Conservation (phyloP, 257 asterid species). For the Gardenia jasminoides region DNA sequence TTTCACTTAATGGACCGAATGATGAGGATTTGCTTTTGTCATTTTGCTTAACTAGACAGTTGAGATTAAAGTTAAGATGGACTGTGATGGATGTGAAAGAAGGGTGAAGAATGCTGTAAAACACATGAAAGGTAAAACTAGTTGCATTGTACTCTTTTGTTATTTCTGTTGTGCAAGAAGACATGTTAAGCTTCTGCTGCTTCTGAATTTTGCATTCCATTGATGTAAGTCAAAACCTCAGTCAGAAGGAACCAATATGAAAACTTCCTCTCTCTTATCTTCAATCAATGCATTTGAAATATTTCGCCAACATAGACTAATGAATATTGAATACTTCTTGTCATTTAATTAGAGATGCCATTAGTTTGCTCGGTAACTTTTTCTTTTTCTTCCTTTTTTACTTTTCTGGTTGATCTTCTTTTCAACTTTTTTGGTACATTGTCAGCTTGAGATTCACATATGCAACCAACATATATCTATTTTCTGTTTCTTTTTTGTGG, state of each 20-base stretch:
- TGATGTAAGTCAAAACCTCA: not conserved
- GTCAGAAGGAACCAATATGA: not conserved
- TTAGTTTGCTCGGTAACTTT: not conserved
- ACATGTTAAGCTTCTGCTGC: not conserved
- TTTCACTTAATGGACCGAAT: not conserved
- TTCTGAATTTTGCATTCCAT: slow-evolving; percentile 4
- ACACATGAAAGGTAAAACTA: slow-evolving; percentile 56
- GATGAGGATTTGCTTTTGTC: not conserved
- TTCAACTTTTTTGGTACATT: not conserved
- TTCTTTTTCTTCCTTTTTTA: not conserved
- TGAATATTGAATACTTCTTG: not conserved
- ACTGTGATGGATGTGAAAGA: slow-evolving; percentile 95
- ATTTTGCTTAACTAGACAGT: slow-evolving; percentile 51
- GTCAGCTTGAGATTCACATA: not conserved
- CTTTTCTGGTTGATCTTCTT: not conserved
- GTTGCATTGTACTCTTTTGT: not conserved
- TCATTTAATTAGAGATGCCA: not conserved
- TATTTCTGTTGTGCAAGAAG: too few species aligned
- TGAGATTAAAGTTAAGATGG: slow-evolving; percentile 87
- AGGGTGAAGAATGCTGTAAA: slow-evolving; percentile 73
- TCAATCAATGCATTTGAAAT: not conserved
- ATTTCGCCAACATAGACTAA: not conserved
- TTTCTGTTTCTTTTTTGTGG: not conserved
- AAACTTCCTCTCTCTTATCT: not conserved
- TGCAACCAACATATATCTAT: not conserved